phyloP scores from a whole-genome alignment of 495 filamentous ascomycete species.

The Penicillium paradoxum region DNA sequence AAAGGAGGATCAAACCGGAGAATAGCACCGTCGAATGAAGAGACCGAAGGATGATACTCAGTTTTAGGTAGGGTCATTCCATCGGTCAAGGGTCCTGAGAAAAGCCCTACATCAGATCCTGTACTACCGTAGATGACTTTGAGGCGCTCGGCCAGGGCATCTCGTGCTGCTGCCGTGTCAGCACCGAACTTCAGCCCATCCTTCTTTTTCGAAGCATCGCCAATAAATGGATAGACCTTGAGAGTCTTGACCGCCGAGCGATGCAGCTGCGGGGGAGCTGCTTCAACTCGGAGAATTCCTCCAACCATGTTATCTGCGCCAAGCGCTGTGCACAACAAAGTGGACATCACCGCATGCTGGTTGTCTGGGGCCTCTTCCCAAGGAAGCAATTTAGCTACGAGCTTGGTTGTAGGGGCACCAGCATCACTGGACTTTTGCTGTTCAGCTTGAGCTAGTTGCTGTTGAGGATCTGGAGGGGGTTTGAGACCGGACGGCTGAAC shows the following conservation, averaged over 20 bases:
- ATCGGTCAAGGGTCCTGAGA: constrained; percentile 87
- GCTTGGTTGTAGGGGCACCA: constrained; percentile 57
- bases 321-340: constrained; percentile 65
- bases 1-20: constrained; percentile 64
- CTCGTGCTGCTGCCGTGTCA: constrained; percentile 69
- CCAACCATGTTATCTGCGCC: constrained; percentile 70
- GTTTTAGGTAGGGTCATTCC: constrained; percentile 64
- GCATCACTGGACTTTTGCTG: constrained; percentile 47
- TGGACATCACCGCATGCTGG: constrained; percentile 71
- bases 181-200: constrained; percentile 82
- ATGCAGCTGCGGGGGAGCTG: constrained; percentile 56
- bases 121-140: constrained; percentile 42
- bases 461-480: constrained; percentile 67
- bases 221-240: constrained; percentile 74
- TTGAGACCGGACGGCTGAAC: constrained; percentile 76
- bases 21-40: constrained; percentile 61
- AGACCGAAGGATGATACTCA: constrained; percentile 33
- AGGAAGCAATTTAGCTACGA: constrained; percentile 66
- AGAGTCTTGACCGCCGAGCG: constrained; percentile 51
- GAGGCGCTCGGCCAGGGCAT: constrained; percentile 56
- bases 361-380: constrained; percentile 88
- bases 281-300: constrained; percentile 80
- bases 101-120: constrained; percentile 47
- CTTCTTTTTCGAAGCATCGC: constrained; percentile 45
- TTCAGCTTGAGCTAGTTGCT: constrained; percentile 59